Evolutionary conservation across 1,139 yeast genomes (phyloP).

Genomic region (Suhomyces yuchorum): DNA sequence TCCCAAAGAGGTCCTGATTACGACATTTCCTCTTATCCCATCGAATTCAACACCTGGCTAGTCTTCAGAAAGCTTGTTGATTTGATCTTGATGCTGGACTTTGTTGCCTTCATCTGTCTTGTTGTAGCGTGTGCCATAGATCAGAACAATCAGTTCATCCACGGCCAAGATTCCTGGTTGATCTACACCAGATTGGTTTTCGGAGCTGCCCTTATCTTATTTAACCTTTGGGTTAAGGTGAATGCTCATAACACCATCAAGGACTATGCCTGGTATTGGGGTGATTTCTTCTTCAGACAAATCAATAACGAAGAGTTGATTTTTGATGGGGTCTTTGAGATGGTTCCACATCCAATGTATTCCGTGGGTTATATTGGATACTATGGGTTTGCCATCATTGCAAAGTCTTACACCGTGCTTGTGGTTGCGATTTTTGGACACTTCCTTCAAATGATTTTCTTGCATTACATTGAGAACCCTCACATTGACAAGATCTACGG

Average conservation of each 20-base stretch:
- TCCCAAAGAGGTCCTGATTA: slow-evolving; percentile 64
- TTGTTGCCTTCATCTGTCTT: slow-evolving; percentile 71
- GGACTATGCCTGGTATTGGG: slow-evolving; percentile 97
- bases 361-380: slow-evolving; percentile 89
- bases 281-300: slow-evolving; percentile 85
- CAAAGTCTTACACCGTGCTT: slow-evolving; percentile 74
- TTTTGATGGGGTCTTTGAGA: slow-evolving; percentile 88
- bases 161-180: slow-evolving; percentile 37
- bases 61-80: slow-evolving; percentile 80
- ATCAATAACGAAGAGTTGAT: slow-evolving; percentile 73
- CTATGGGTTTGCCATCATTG: slow-evolving; percentile 79
- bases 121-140: slow-evolving; percentile 59
- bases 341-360: slow-evolving; percentile 95
- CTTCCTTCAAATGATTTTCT: slow-evolving; percentile 74
- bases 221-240: slow-evolving; percentile 83
- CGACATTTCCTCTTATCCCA: slow-evolving; percentile 55
- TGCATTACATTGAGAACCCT: slow-evolving; percentile 81
- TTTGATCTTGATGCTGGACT: slow-evolving; percentile 83
- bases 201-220: slow-evolving; percentile 57
- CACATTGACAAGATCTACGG: slow-evolving; percentile 83
- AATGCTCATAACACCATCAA: slow-evolving; percentile 90
- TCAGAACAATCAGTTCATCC: slow-evolving; percentile 43
- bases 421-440: slow-evolving; percentile 77
- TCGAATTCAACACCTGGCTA: slow-evolving; percentile 84
- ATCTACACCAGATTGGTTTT: slow-evolving; percentile 39